Evolutionary conservation across 106 monocot genomes (phyloP), one percentile per base, ranked within the genome.

Genomic region (Dendrobium huoshanense): DNA sequence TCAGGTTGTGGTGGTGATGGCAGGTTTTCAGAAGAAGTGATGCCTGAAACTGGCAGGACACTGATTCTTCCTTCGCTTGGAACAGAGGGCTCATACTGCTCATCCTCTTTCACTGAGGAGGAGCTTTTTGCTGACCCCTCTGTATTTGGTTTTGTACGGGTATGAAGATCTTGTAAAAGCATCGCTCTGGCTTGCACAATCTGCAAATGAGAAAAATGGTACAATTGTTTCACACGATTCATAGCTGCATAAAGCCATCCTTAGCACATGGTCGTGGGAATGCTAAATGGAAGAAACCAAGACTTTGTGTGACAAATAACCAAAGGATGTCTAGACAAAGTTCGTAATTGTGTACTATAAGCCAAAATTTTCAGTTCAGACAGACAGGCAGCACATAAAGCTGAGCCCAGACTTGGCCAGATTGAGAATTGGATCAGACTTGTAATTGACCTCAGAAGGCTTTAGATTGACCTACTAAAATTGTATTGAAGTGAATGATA

Each of bases 151-250:
- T 80, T 79, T 15, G 10, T 41, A n/a, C 51, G 79, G 37, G 0
- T 67, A 17, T 79, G 79, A 61, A 84, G 41, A 76, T 80, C 84
- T 17, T 84, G 84, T 29, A 84, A 76, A 55, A 84, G 33, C 80
- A 67, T 76, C 64, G 41, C 80, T 74, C 84, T 75, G 43, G 84
- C 67, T 51, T 77, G 80, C 75, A 80, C 65, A 41, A 84, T 84
- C 84, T 84, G 75, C 65, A 9, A 51, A 76, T 7, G 25, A 49
- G 22, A 11, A 48, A 15, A 76, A 76, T 75, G n/a, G 9, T 75
- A 75, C 6, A 1, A 3, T 41, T 75, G 40, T 72, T 72, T 33
- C 33, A 16, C 4, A 10, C 10, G 13, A 37, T 40, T 4, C 15
- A 72, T 40, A 40, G 72, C 10, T 4, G 20, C 72, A 72, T 33